Conservation (phyloP, 495 filamentous ascomycete genomes). For the Aspergillus nidulans region DNA sequence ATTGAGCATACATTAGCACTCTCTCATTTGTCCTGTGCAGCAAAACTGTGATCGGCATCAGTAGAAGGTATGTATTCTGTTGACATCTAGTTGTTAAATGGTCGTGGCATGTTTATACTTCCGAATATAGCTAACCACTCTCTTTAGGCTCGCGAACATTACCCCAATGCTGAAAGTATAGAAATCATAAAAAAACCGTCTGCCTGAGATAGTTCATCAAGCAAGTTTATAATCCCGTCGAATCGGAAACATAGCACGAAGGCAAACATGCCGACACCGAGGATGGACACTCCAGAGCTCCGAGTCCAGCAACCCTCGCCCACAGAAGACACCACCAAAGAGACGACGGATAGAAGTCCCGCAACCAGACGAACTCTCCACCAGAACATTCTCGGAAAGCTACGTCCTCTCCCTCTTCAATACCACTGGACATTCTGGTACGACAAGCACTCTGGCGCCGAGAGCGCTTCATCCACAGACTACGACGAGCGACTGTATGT, state of each 20-base stretch:
- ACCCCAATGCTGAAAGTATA: too few relatives aligned
- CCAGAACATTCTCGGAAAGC: slow-evolving; percentile 40
- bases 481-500: slow-evolving; percentile 66
- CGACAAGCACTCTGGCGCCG: slow-evolving; percentile 41
- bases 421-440: slow-evolving; percentile 58
- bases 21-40: neutral
- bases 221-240: neutral
- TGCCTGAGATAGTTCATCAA: neutral
- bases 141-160: neutral
- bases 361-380: slow-evolving; percentile 29
- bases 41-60: neutral
- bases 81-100: neutral
- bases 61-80: neutral
- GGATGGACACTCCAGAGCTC: slow-evolving; percentile 17
- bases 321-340: neutral
- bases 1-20: neutral
- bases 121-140: neutral
- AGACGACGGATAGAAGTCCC: slow-evolving; percentile 5
- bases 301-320: slow-evolving; percentile 15
- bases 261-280: neutral
- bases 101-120: neutral
- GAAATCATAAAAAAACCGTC: neutral
- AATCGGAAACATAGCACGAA: neutral
- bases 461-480: slow-evolving; percentile 15
- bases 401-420: slow-evolving; percentile 47